These are phyloP conservation scores for Fonsecaea erecta DNA, from an alignment of 2,329 filamentous ascomycete species.

Conservation along the genomic window DNA sequence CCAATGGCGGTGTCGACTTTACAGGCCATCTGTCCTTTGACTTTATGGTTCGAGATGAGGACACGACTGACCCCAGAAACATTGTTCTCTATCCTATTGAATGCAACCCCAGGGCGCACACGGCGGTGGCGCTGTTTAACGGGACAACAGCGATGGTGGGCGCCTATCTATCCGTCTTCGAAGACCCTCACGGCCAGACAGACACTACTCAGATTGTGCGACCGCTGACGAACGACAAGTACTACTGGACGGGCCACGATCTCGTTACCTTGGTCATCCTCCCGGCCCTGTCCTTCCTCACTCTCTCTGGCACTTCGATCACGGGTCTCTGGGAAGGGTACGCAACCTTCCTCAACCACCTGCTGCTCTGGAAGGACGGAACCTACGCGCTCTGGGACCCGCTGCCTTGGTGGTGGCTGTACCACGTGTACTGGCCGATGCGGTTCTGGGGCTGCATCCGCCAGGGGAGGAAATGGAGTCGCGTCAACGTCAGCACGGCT, in stretches of 20 bases:
- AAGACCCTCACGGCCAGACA: neutral
- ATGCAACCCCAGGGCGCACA: slow-evolving; percentile 72
- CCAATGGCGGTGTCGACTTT: slow-evolving; percentile 54
- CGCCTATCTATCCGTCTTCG: slow-evolving; percentile 59
- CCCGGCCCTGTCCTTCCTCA: slow-evolving; percentile 51
- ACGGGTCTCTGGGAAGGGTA: slow-evolving; percentile 24
- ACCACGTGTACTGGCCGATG: slow-evolving; percentile 59
- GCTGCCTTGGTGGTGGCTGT: slow-evolving; percentile 56
- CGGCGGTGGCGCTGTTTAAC: slow-evolving; percentile 66
- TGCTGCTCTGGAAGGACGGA: slow-evolving; percentile 56
- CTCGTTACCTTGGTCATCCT: slow-evolving; percentile 58
- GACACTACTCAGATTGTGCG: slow-evolving; percentile 25
- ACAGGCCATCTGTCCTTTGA: slow-evolving; percentile 76
- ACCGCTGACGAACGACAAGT: slow-evolving; percentile 39
- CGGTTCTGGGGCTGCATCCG: slow-evolving; percentile 54
- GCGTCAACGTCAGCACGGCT: slow-evolving; percentile 70
- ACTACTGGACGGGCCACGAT: slow-evolving; percentile 73
- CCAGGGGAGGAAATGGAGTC: slow-evolving; percentile 61
- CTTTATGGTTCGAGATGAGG: slow-evolving; percentile 64
- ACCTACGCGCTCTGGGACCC: slow-evolving; percentile 57
- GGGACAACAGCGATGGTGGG: slow-evolving; percentile 49
- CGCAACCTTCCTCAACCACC: slow-evolving; percentile 47
- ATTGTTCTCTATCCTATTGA: slow-evolving; percentile 66
- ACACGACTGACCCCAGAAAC: slow-evolving; percentile 28
- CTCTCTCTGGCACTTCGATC: slow-evolving; percentile 29